phyloP scores from a whole-genome alignment of 805 yeast genomes.

The Candida xyloterini region DNA sequence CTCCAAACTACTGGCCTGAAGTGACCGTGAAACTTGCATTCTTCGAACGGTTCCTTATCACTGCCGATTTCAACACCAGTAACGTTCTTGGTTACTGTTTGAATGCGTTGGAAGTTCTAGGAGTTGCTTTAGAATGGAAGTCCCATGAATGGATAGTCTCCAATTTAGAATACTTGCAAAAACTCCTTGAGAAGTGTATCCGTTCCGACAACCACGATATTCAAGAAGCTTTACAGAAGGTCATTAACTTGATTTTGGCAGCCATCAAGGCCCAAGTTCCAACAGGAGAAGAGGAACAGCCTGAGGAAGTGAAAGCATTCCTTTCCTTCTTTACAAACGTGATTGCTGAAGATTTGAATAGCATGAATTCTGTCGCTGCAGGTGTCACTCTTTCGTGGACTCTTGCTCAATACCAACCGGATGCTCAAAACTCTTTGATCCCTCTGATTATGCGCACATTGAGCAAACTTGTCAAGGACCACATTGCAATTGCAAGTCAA shows the following conservation, averaged over 20 bases:
- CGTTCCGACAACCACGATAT: constrained; percentile 81
- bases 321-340: constrained; percentile 59
- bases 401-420: constrained; percentile 69
- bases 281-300: constrained; percentile 48
- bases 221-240: constrained; percentile 79
- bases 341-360: constrained; percentile 71
- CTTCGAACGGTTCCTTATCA: constrained; percentile 82
- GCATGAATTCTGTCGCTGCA: constrained; percentile 77
- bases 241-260: constrained; percentile 61
- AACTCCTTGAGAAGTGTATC: constrained; percentile 74
- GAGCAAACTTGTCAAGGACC: constrained; percentile 86
- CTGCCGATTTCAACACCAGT: constrained; percentile 68
- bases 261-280: constrained; percentile 53
- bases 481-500: constrained; percentile 61
- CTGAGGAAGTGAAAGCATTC: constrained; percentile 63
- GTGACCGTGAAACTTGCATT: constrained; percentile 82
- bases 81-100: constrained; percentile 74
- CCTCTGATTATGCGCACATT: constrained; percentile 82
- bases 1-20: constrained; percentile 80
- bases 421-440: constrained; percentile 68
- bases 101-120: constrained; percentile 87
- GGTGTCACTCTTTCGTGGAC: constrained; percentile 85
- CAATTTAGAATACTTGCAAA: constrained; percentile 66
- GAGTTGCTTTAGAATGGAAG: constrained; percentile 78
- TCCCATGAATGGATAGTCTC: constrained; percentile 73